Base-by-base conservation (phyloP, 1,284 basidiomycete genomes). In the Ceratobasidium papillatum region DNA sequence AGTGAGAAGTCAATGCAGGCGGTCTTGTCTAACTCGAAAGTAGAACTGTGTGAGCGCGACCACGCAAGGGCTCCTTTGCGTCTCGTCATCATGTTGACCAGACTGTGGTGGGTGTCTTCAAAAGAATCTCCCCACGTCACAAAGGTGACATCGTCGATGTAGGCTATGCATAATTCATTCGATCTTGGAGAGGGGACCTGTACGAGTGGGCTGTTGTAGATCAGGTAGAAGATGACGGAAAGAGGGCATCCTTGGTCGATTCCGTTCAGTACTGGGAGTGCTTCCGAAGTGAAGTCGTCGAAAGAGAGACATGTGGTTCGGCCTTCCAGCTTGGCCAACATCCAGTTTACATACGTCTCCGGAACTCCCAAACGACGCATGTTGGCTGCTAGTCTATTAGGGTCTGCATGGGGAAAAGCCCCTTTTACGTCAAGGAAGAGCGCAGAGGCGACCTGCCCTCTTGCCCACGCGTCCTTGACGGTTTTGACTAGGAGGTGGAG, bases 341-440 rank as follows among this genome's bases (percentile, higher is more conserved):
- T 61, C 58, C 58, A 61, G 22, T 32, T 56, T 5, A 79, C 75
- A 36, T 36, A 36, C 8, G 5, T 19, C 58, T 11, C 8, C 3
- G 82, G 82, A 3, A 83, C 79, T 30, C 52, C 52, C 8, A 59
- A 22, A 2, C 7, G 78, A 14, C 78, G 25, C 75, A 84, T 76
- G 76, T 83, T 81, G 64, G 83, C 79, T 9, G 83, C 72, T 1
- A 84, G 78, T 2, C 78, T 47, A 2, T 80, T 75, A 1, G 76
- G 78, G 1, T 79, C 76, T 0, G 79, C 79, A 34, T 79, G 83
- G n/a, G 81, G 81, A 74, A 81, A 82, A 1, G 82, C 82, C 5
- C 78, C 58, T 43, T 75, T 54, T 14, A 77, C 64, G 59, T 77
- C 76, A 12, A 76, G 43, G 74, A 75, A 74, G 12, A 77, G 43